Evolutionary conservation across 2,329 filamentous ascomycete species (phyloP), one percentile per base, ranked within the genome.

Genomic region (Fusarium temperatum): DNA sequence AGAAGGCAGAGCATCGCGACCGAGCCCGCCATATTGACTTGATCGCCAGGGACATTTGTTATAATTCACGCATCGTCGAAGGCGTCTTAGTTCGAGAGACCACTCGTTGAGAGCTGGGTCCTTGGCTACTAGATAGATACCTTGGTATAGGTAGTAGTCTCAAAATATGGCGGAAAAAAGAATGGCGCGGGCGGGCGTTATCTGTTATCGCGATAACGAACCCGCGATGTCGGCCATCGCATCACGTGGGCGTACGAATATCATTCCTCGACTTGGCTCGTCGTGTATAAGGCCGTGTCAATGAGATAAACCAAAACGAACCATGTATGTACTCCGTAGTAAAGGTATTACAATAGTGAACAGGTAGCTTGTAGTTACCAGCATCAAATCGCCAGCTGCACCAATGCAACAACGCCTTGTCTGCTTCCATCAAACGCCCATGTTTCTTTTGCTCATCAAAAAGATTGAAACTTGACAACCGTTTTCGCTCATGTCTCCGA

Each of bases 11-110:
- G 75, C 75, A 78, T 74, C 78, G 82, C 74, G 79, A 78, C 79
- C 81, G 80, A 78, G 80, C 81, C 81, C 84, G 83, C 84, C 83
- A 84, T 80, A 81, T 69, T 78, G 81, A 80, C 74, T 81, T 82
- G 82, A 84, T 82, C 81, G 84, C 83, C 80, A 84, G 80, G 80
- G 81, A 84, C 85, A 87, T 86, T 82, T 77, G 79, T 83, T 82
- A 85, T 84, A 76, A 80, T 65, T 63, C 76, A 77, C 66, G 73
- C 84, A 86, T 86, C 55, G 71, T 81, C 68, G 66, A 61, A 48
- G 41, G 22, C 17, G 64, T 48, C 44, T 51, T 67, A 20, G 54
- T 67, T 22, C 60, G 50, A 26, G 58, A 57, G 54, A 32, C 58
- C 67, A 60, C 56, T 74, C 54, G 54, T 39, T 61, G 60, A 56